Base-by-base conservation (phyloP, 1,139 yeast genomes). In the Waltiozyma sp. region DNA sequence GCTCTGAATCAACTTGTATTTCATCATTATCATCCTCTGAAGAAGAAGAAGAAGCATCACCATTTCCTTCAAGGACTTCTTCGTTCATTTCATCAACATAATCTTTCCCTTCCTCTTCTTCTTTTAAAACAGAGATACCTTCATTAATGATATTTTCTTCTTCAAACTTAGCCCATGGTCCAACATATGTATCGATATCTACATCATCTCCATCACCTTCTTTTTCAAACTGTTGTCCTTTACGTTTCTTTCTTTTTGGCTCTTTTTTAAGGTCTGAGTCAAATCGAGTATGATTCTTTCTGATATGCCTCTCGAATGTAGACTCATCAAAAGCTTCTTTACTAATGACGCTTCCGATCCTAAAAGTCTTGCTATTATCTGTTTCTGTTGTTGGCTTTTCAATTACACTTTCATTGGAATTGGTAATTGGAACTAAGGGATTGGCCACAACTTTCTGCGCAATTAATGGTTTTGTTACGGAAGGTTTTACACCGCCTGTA, bases 101-200 rank as follows among this genome's bases (percentile, higher is more conserved):
- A n/a, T n/a, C n/a, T 18, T 35, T 21, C 8, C 26, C 7, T 26
- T 31, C 40, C 19, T 47, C 47, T 16, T 46, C 10, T 18, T 40
- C 44, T 11, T 47, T 42, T 15, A 47, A 57, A 16, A 47, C 54
- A 16, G 28, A 8, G n/a, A 14, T 14, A 41, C 51, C 2, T 36
- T 44, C 26, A 5, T 36, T 6, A 21, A 7, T 38, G 46, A 26
- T 39, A 26, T 16, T 44, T 45, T 18, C 55, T 7, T 42, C 42
- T 1, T 54, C 59, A 43, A 68, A 75, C 19, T 63, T 61, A 0
- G 80, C 82, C 82, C 84, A 78, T 0, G 86, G 81, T 0, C 83
- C 84, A 38, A 57, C 53, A 49, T 69, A 77, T 4, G 68, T 70
- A 33, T 60, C 59, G 15, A 64, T 69, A 6, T 72, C 78, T 1